These are phyloP conservation scores for Trametes hirsuta DNA, from an alignment of 1,284 basidiomycete genomes.

Conservation along the genomic window DNA sequence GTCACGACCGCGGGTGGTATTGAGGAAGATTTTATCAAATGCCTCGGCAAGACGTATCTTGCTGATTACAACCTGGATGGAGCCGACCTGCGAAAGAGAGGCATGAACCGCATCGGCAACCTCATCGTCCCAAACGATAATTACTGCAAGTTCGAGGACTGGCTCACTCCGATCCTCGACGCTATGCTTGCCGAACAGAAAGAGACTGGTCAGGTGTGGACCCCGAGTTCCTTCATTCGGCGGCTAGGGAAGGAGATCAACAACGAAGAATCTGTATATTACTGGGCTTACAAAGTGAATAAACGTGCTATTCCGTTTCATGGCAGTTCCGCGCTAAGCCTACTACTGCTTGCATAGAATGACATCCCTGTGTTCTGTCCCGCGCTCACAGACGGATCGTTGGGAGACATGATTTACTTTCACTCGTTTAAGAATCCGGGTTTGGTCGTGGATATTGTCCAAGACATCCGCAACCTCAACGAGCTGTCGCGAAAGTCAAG, in stretches of 20 bases:
- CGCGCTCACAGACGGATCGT: constrained; percentile 95
- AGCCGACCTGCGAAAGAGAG: constrained; percentile 82
- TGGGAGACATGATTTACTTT: constrained; percentile 99
- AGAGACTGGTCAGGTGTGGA: constrained; percentile 78
- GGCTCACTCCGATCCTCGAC: constrained; percentile 95
- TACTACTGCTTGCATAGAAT: constrained; percentile 61
- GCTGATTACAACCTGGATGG: constrained; percentile 95
- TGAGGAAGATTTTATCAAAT: constrained; percentile 99
- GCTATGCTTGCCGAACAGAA: constrained; percentile 90
- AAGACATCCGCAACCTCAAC: constrained; percentile 92
- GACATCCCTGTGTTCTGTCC: constrained; percentile 99
- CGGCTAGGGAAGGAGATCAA: constrained; percentile 95
- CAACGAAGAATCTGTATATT: constrained; percentile 96
- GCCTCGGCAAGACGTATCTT: constrained; percentile 93
- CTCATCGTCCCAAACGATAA: constrained; percentile 98
- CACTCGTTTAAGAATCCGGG: constrained; percentile 94
- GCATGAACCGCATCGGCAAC: constrained; percentile 99
- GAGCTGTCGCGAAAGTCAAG: constrained; percentile 87
- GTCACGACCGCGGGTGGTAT: constrained; percentile 99
- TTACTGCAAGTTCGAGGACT: constrained; percentile 99
- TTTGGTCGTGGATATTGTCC: constrained; percentile 91
- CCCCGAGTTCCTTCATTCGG: constrained; percentile 92
- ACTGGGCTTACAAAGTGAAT: constrained; percentile 98
- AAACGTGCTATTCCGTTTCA: constrained; percentile 19
- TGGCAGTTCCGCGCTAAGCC: constrained; percentile 31